Evolutionary conservation across 192 early-diverging fungal genomes (phyloP), one percentile per base, ranked within the genome.

Genomic region (Rhizophlyctis rosea): DNA sequence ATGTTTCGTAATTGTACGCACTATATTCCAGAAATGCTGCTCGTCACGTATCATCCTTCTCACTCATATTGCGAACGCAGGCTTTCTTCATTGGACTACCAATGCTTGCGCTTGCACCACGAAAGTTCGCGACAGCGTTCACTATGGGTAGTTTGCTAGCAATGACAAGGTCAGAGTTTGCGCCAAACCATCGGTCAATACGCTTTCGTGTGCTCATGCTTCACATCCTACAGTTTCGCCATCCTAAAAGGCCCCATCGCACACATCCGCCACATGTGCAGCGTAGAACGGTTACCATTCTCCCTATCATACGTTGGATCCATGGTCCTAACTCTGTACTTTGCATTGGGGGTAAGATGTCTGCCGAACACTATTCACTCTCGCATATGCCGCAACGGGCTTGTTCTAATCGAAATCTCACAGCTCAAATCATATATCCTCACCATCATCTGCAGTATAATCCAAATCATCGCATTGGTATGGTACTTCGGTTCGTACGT

Each of bases 401-500:
- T 21, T 9, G 4, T 29, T 34, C 2, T 0, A 50, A 1, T n/a
- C 39, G 7, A 48, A 53, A 57, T 57, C 25, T 29, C 36, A 27
- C 72, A 87, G 87, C 39, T 67, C 31, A 60, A 75, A 11, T 81
- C 69, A 36, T 91, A 90, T 66, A 56, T 94, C 35, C 69, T 90
- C 61, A 93, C 90, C 4, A 82, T 97, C 52, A 65, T 94, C 21
- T 87, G 77, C 65, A 86, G 86, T 14, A 71, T 94, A 1, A 57
- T 93, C 9, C 91, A 97, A 76, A 70, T 93, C 4, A 57, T 91
- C 13, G 86, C 92, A 0, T 75, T 97, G 30, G 62, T 91, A 3
- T 94, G 91, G 84, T 95, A 87, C 55, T 81, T 91, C 73, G 90
- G 84, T 5, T 88, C 86, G 9, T 94, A 94, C 69, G 80, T 91